Base-by-base conservation (phyloP, 139 green algal species). In the Coelastrella sp. region DNA sequence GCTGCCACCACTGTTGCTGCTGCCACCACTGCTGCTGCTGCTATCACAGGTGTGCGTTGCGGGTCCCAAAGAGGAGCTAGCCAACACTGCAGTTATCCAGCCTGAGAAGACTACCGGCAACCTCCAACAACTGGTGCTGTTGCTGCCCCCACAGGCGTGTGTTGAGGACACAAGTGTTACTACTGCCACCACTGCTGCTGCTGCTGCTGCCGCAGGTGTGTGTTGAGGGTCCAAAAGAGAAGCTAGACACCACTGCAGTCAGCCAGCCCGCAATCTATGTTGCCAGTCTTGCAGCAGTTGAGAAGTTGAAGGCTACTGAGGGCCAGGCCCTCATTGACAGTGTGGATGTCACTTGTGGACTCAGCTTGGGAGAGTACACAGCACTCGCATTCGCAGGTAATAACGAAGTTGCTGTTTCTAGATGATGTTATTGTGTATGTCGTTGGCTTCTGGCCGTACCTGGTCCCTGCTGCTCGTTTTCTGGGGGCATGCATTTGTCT, bases 351-450 rank as follows among this genome's bases (percentile, higher is more conserved):
- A 68, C 78, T 3, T 23, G 54, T 3, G 47, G 74, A 0, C 95
- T 99, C n/a, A 97, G 92, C 60, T 95, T 99, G 68, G 98, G 98
- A 8, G 98, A 99, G 95, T 99, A 99, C 96, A 99, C 98, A 16
- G 98, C 98, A 2, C 96, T 99, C n/a, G 93, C 97, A 3, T 99
- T 99, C 89, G 97, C 97, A 5, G 96, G 94, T 32, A 64, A 57
- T 16, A 0, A 71, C 11, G 61, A 71, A 19, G 19, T 32, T 47
- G 73, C 73, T 80, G 73, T 80, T 80, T 32, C 58, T 10, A 14
- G 73, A 22, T 32, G 19, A 78, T 11, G 73, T 14, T 73, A 20
- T 47, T 47, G 32, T 47, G 32, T 47, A 47, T 47, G 32, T 47
- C 32, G 32, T 47, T 47, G 32, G 32, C 64, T 47, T 47, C 32